A percentile compares a stretch with the other conserved stretches of the same genome.
Conservation (phyloP, 352 stramenopile genomes). For the Globisporangium rhizosaccharum region DNA sequence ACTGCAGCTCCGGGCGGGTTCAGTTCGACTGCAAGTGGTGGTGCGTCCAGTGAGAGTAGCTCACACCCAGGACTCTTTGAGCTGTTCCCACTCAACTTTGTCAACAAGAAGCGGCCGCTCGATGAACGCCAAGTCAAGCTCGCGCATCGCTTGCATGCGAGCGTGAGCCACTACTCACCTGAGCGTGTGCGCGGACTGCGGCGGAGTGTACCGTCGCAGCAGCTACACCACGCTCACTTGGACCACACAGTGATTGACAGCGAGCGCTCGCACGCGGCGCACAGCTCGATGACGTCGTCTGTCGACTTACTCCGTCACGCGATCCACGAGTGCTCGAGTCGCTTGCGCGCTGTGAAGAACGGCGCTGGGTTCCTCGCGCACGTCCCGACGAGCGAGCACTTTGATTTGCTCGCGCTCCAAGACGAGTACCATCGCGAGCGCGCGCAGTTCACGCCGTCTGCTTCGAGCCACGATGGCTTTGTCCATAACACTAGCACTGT, state of each 20-base stretch:
- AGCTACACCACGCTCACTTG: not conserved
- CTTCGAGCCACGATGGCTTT: not conserved
- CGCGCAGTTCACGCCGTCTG: not conserved
- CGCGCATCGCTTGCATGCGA: conserved; percentile 37
- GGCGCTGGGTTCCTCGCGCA: conserved; percentile 38
- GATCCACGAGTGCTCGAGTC: conserved; percentile 42
- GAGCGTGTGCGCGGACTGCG: conserved; percentile 29
- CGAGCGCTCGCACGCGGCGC: not conserved
- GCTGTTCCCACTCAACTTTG: conserved; percentile 32
- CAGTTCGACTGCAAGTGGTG: not conserved
- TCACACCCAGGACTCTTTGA: conserved; percentile 12
- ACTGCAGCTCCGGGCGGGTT: not conserved
- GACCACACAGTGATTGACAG: conserved; percentile 6
- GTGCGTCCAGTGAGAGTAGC: not conserved
- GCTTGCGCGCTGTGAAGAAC: conserved; percentile 44
- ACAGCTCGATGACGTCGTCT: conserved; percentile 35
- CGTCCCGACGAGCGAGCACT: conserved; percentile 21
- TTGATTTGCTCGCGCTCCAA: conserved; percentile 31
- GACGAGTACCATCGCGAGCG: conserved; percentile 23
- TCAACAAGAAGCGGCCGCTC: conserved; percentile 26
- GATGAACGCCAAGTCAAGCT: conserved; percentile 54
- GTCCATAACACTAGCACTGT: not conserved
- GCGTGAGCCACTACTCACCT: conserved; percentile 44
- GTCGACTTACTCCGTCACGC: conserved; percentile 42
- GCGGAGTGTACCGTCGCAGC: conserved; percentile 8